phyloP scores from a whole-genome alignment of 306 rosid species.

The Castanea crenata region DNA sequence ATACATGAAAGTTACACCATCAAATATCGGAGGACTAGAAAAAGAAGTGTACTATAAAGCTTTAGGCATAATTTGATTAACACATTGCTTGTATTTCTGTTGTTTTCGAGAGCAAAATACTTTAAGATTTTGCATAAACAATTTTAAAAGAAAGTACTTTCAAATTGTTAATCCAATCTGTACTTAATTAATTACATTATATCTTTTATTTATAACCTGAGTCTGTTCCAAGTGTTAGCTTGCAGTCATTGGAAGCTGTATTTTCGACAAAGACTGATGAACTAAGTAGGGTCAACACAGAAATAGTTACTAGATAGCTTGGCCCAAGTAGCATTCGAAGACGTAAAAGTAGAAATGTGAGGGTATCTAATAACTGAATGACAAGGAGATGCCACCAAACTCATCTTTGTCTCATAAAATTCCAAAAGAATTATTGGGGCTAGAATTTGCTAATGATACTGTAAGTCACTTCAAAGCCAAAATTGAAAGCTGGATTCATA shows the following conservation, averaged over 20 bases:
- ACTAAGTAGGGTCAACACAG: conserved; percentile 29
- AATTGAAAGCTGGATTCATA: conserved; percentile 43
- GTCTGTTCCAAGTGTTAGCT: neutral
- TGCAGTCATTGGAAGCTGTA: conserved; percentile 12
- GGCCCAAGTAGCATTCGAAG: conserved; percentile 21
- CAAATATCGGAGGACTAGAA: neutral
- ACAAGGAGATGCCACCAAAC: conserved; percentile 56
- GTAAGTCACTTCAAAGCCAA: conserved; percentile 45
- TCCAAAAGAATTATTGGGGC: conserved; percentile 44
- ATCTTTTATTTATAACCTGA: neutral
- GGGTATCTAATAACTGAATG: conserved; percentile 42
- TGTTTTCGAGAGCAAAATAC: neutral
- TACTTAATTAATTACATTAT: neutral
- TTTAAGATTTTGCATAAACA: too few species aligned
- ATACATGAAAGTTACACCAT: neutral
- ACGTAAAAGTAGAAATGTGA: conserved; percentile 26
- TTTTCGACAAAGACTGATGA: conserved; percentile 10
- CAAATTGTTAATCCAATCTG: neutral
- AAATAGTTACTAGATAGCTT: conserved; percentile 9
- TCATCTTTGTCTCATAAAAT: conserved; percentile 29
- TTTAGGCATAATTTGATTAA: neutral
- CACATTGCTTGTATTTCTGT: neutral
- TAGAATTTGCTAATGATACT: conserved; percentile 22
- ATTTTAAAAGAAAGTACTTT: neutral
- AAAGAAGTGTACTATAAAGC: neutral